Evolutionary conservation across 106 monocot species (phyloP).

Genomic region (Dioscorea zingiberensis): DNA sequence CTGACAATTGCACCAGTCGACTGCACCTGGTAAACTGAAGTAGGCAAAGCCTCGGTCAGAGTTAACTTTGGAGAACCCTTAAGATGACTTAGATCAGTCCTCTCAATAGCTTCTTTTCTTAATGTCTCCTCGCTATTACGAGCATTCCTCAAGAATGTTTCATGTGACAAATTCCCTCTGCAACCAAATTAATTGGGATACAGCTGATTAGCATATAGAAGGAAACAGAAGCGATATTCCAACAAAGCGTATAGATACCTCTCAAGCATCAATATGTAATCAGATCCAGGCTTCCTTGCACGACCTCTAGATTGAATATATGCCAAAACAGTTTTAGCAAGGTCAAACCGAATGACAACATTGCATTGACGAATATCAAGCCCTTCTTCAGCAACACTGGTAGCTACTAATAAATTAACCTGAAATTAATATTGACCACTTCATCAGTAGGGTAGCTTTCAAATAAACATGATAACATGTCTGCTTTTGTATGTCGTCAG

Average conservation of each 20-base stretch:
- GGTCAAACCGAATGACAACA: conserved; percentile 98
- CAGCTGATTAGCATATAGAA: neutral
- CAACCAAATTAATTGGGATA: conserved; percentile 4
- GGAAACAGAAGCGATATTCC: neutral
- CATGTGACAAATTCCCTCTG: conserved; percentile 90
- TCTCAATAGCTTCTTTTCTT: conserved; percentile 94
- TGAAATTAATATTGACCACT: conserved; percentile 19
- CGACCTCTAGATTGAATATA: conserved; percentile 99
- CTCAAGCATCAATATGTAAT: conserved; percentile 98
- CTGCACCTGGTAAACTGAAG: conserved; percentile 81
- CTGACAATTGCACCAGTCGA: conserved; percentile 98
- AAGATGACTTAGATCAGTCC: conserved; percentile 98
- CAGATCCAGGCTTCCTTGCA: conserved; percentile 97
- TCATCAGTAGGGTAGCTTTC: no score
- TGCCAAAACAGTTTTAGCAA: conserved; percentile 98
- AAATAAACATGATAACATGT: no score
- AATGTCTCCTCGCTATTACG: conserved; percentile 97
- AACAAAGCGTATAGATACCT: conserved; percentile 30
- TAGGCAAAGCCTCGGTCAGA: conserved; percentile 54
- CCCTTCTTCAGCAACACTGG: conserved; percentile 99
- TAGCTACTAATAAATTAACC: conserved; percentile 89
- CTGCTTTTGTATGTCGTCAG: no score
- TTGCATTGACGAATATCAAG: conserved; percentile 99
- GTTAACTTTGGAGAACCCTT: conserved; percentile 52
- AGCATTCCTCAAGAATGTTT: conserved; percentile 93